A percentile compares a stretch with the other conserved stretches of the same genome.
Evolutionary conservation across 352 stramenopile species (phyloP).

Genomic region (Detonula confervacea): DNA sequence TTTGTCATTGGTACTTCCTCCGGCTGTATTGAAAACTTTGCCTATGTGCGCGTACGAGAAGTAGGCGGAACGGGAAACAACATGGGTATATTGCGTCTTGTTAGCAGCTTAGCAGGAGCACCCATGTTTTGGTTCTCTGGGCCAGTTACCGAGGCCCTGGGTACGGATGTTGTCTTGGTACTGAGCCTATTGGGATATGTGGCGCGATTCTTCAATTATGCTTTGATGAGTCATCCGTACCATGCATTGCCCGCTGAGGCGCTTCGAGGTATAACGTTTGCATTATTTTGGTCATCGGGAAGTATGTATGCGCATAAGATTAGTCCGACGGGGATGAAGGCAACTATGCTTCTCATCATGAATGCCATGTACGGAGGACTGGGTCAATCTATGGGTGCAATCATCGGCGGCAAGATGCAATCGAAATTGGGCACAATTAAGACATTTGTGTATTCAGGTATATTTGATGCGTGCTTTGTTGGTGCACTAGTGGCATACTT

Average conservation of each 20-base stretch:
- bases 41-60: conserved; percentile 87
- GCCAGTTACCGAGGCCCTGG: conserved; percentile 75
- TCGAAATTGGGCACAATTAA: conserved; percentile 74
- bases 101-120: conserved; percentile 83
- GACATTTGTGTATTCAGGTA: conserved; percentile 75
- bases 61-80: conserved; percentile 84
- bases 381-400: conserved; percentile 86
- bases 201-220: conserved; percentile 87
- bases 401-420: conserved; percentile 86
- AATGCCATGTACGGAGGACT: conserved; percentile 89
- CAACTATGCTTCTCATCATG: conserved; percentile 87
- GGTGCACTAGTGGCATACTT: conserved; percentile 69
- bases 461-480: conserved; percentile 81
- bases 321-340: conserved; percentile 81
- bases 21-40: conserved; percentile 89
- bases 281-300: conserved; percentile 85
- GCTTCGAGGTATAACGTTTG: conserved; percentile 87
- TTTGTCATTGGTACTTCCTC: conserved; percentile 86
- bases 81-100: conserved; percentile 84
- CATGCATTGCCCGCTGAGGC: conserved; percentile 86
- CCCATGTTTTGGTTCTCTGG: conserved; percentile 89
- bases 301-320: conserved; percentile 88
- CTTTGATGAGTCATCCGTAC: conserved; percentile 82
- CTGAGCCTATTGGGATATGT: conserved; percentile 84
- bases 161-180: conserved; percentile 84